Evolutionary conservation across 2,329 filamentous ascomycete genomes (phyloP).

Genomic region (Ophiostoma fasciatum): DNA sequence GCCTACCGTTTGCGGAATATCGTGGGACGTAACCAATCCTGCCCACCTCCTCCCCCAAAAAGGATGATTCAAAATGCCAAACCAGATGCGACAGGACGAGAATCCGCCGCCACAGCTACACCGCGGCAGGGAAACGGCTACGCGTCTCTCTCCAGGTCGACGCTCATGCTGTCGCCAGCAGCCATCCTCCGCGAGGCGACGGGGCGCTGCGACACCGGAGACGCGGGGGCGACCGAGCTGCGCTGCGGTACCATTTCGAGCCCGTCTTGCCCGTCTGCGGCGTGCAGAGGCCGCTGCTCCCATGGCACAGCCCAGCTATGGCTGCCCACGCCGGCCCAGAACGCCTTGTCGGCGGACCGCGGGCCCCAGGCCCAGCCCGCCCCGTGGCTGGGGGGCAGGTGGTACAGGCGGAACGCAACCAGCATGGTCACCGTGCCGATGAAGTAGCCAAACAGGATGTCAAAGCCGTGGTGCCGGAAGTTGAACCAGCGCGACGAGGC

Average conservation of each 20-base stretch:
- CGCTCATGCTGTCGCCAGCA: neutral
- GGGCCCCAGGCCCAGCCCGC: constrained; percentile 86
- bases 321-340: constrained; percentile 59
- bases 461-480: constrained; percentile 83
- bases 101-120: no score
- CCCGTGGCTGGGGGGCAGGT: constrained; percentile 62
- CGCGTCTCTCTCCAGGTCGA: neutral
- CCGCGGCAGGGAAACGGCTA: neutral
- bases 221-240: neutral
- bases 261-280: constrained; percentile 17
- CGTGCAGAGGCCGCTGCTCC: neutral
- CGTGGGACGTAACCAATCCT: no score
- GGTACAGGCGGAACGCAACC: constrained; percentile 73
- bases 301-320: constrained; percentile 32
- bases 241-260: neutral
- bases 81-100: no score
- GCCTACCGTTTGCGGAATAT: no score
- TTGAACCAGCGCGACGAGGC: constrained; percentile 76
- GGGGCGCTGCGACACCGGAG: neutral
- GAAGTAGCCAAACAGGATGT: constrained; percentile 71
- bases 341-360: constrained; percentile 51
- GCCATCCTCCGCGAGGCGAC: neutral
- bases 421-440: constrained; percentile 60
- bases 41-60: no score
- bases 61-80: no score